A percentile compares a stretch with the other conserved stretches of the same genome.
Conservation (phyloP, 345 rosid genomes). For the Brassica incana region DNA sequence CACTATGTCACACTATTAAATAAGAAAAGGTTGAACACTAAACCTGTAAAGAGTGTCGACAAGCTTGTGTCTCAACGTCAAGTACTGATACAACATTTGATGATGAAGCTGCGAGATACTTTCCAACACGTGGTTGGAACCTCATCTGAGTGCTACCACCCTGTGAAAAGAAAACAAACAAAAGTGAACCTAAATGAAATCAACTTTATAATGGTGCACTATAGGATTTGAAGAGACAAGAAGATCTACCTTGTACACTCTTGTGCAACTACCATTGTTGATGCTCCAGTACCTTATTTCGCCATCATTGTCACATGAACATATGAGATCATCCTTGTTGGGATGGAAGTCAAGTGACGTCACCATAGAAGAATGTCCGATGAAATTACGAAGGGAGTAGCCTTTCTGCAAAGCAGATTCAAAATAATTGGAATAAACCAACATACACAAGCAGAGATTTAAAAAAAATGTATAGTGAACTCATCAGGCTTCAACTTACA, state of each 20-base stretch:
- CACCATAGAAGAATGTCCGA: constrained; percentile 75
- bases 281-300: constrained; percentile 96
- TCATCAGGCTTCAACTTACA: constrained; percentile 48
- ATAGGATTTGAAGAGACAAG: background rate
- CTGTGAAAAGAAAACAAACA: constrained; percentile 34
- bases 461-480: background rate
- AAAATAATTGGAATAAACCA: constrained; percentile 5
- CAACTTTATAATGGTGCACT: background rate
- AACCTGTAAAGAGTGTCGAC: constrained; percentile 78
- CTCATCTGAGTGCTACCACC: constrained; percentile 85
- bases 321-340: constrained; percentile 79
- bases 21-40: background rate
- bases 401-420: constrained; percentile 64
- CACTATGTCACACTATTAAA: background rate
- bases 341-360: constrained; percentile 95
- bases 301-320: constrained; percentile 90
- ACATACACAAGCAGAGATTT: too few relatives aligned
- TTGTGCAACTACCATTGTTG: constrained; percentile 69
- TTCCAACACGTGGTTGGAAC: constrained; percentile 89
- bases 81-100: constrained; percentile 81
- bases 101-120: constrained; percentile 83
- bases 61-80: constrained; percentile 80
- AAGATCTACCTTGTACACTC: constrained; percentile 77
- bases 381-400: constrained; percentile 75
- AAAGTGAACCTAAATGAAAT: background rate